Percentiles rank a stretch among this genome's conserved stretches.
Evolutionary conservation across 2,329 filamentous ascomycete species (phyloP).

Genomic region (Cladosporium sp.): DNA sequence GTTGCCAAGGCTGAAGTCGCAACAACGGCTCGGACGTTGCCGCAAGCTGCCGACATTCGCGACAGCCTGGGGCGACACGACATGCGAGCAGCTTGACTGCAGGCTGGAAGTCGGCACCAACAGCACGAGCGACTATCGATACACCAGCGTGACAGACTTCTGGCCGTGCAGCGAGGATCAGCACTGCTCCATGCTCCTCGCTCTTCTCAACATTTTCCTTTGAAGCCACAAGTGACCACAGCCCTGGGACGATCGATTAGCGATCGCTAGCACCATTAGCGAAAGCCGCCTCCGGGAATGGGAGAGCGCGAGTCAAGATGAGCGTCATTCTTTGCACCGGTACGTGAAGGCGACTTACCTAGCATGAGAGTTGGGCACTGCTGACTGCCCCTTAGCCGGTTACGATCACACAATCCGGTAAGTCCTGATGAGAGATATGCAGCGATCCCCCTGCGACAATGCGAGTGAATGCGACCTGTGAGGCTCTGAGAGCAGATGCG

Average conservation of each 20-base stretch:
- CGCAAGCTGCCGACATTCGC: slow-evolving; percentile 2
- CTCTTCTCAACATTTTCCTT: neutral
- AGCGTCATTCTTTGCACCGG: slow-evolving; percentile 66
- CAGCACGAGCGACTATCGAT: neutral
- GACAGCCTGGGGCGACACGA: slow-evolving; percentile 7
- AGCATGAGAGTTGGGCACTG: slow-evolving; percentile 17
- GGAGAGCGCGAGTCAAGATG: slow-evolving; percentile 39
- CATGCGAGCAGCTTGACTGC: slow-evolving; percentile 1
- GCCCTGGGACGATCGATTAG: neutral
- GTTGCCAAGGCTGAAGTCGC: slow-evolving; percentile 7
- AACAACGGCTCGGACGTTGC: neutral
- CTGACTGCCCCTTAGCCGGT: slow-evolving; percentile 45
- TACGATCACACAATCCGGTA: slow-evolving; percentile 75
- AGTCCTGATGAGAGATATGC: slow-evolving; percentile 18
- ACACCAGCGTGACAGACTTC: neutral
- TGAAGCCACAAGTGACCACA: neutral
- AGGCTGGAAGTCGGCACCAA: neutral
- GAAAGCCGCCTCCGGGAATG: slow-evolving; percentile 1
- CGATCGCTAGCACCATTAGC: neutral
- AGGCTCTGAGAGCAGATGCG: too few species aligned
- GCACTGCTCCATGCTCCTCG: neutral
- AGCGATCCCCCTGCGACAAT: too few species aligned
- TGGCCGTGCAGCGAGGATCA: neutral
- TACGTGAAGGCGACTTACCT: slow-evolving; percentile 36
- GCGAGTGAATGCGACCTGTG: too few species aligned